These are phyloP conservation scores for Termitomyces sp. DNA, from an alignment of 768 basidiomycete species.

Conservation along the genomic window DNA sequence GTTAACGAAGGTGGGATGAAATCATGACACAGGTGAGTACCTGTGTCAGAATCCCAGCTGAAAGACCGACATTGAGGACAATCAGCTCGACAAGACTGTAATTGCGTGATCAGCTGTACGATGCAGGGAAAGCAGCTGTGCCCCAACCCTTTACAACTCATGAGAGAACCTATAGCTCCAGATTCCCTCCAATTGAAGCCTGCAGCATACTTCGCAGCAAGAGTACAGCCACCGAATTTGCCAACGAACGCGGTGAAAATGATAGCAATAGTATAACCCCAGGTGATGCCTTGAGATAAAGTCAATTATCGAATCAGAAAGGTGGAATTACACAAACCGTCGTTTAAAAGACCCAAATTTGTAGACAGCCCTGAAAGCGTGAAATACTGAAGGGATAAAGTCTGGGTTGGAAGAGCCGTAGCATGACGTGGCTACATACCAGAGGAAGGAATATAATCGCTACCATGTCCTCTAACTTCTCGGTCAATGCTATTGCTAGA, in stretches of 20 bases:
- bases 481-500: constrained; percentile 81
- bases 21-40: constrained; percentile 21
- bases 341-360: constrained; percentile 76
- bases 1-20: neutral
- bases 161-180: constrained; percentile 81
- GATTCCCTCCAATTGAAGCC: constrained; percentile 81
- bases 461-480: constrained; percentile 96
- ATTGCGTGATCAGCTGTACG: neutral
- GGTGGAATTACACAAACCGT: constrained; percentile 39
- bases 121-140: neutral
- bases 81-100: constrained; percentile 84
- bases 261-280: constrained; percentile 86
- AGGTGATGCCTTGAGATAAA: constrained; percentile 58
- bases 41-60: constrained; percentile 68
- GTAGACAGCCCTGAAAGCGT: constrained; percentile 89
- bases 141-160: constrained; percentile 90
- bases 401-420: neutral
- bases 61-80: constrained; percentile 90
- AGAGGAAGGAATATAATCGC: constrained; percentile 85
- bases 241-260: constrained; percentile 73
- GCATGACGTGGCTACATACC: constrained; percentile 28
- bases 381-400: constrained; percentile 60
- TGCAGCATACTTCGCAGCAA: constrained; percentile 60
- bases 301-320: neutral
- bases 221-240: constrained; percentile 83